phyloP scores from a whole-genome alignment of 306 rosid species.

The Phaseolus lunatus region DNA sequence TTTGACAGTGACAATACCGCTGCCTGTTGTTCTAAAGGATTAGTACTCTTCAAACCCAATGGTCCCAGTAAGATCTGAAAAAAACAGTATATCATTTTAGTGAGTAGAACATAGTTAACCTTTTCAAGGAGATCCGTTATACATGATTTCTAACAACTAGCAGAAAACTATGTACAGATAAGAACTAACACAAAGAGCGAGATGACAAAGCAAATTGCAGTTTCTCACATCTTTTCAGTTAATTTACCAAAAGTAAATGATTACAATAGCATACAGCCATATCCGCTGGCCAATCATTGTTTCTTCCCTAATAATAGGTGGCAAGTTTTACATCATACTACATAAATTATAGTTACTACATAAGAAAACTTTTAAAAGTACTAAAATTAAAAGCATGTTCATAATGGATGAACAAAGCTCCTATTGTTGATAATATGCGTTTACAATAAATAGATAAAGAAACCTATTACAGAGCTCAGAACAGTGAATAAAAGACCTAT shows the following conservation, averaged over 20 bases:
- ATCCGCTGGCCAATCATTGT: background rate
- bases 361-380: background rate
- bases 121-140: conserved; percentile 12
- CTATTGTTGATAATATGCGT: background rate
- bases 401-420: background rate
- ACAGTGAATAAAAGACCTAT: background rate
- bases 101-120: conserved; percentile 38
- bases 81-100: conserved; percentile 41
- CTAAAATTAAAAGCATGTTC: background rate
- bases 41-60: conserved; percentile 70
- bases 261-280: background rate
- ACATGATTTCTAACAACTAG: conserved; percentile 24
- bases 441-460: background rate
- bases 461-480: background rate
- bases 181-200: background rate
- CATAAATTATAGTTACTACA: background rate
- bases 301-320: background rate
- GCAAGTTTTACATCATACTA: background rate
- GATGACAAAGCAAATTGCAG: background rate
- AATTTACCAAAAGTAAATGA: conserved; percentile 18
- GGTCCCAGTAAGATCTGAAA: conserved; percentile 78
- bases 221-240: background rate
- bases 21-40: conserved; percentile 68
- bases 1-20: conserved; percentile 75
- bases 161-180: conserved; percentile 1